These are phyloP conservation scores for Marasmius fiardii DNA, from an alignment of 1,284 basidiomycete species.

Conservation along the genomic window DNA sequence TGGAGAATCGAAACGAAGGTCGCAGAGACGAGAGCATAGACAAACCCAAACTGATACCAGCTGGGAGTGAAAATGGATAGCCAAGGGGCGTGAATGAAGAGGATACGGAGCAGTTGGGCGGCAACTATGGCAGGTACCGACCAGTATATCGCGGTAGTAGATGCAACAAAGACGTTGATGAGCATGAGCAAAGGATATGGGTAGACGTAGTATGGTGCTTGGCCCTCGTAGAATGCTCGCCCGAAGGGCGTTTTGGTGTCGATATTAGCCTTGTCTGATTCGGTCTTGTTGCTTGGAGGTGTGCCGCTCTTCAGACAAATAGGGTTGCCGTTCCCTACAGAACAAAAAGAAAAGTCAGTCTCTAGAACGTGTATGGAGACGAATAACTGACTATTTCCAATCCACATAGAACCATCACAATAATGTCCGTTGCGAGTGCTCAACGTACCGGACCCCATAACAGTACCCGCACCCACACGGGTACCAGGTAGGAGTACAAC, in stretches of 20 bases:
- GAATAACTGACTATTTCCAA: constrained; percentile 37
- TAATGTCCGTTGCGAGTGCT: constrained; percentile 36
- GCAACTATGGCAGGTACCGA: constrained; percentile 34
- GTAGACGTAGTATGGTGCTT: constrained; percentile 39
- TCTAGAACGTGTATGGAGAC: constrained; percentile 39
- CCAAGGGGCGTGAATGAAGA: constrained; percentile 26
- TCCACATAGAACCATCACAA: constrained; percentile 42
- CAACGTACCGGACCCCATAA: constrained; percentile 41
- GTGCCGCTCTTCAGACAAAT: constrained; percentile 30
- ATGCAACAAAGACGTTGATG: constrained; percentile 28
- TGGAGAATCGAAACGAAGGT: constrained; percentile 32
- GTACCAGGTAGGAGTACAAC: constrained; percentile 40
- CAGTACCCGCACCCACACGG: constrained; percentile 32
- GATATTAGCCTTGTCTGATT: not conserved
- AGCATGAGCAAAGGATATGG: constrained; percentile 34
- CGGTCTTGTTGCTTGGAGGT: constrained; percentile 13
- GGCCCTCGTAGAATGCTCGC: constrained; percentile 38
- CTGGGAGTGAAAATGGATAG: constrained; percentile 26
- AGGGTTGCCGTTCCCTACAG: constrained; percentile 32
- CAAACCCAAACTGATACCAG: constrained; percentile 31
- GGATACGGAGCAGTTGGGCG: constrained; percentile 32
- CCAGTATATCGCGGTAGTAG: constrained; percentile 36
- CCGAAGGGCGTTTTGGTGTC: constrained; percentile 35
- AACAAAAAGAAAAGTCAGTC: constrained; percentile 38
- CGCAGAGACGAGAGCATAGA: constrained; percentile 32